A percentile compares a stretch with the other conserved stretches of the same genome.
Conservation (phyloP, 2,329 filamentous ascomycete species). For the Stachybotrys elegans region DNA sequence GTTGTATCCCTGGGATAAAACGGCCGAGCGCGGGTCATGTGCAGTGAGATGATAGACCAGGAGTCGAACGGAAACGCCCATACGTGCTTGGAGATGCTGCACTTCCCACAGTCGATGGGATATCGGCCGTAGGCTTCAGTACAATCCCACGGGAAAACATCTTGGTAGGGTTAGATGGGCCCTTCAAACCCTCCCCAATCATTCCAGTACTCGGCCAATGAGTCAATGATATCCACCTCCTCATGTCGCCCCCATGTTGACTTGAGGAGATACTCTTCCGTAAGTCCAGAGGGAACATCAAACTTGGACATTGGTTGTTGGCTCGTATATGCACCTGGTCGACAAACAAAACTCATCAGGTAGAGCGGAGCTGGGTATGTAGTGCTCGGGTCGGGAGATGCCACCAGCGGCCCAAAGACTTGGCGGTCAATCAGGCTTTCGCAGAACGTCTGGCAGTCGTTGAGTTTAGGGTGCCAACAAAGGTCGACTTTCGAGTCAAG, state of each 20-base stretch:
- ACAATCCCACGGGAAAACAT: conserved; percentile 43
- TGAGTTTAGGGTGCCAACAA: conserved; percentile 24
- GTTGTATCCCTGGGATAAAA: conserved; percentile 23
- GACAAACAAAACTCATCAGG: conserved; percentile 34
- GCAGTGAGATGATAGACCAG: conserved; percentile 34
- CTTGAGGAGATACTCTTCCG: conserved; percentile 36
- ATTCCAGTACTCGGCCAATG: conserved; percentile 38
- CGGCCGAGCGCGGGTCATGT: conserved; percentile 28
- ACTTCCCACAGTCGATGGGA: conserved; percentile 30
- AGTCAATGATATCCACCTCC: conserved; percentile 37
- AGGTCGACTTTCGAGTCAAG: conserved; percentile 19
- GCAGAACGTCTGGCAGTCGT: conserved; percentile 36
- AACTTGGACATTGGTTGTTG: conserved; percentile 27
- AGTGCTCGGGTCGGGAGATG: conserved; percentile 15
- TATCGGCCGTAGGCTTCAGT: conserved; percentile 36
- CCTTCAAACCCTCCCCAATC: conserved; percentile 37
- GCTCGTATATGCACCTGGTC: conserved; percentile 18
- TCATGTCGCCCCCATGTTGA: conserved; percentile 33
- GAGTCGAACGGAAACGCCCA: conserved; percentile 40
- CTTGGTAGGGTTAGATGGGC: conserved; percentile 32
- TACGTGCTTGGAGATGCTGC: conserved; percentile 38
- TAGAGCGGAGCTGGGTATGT: conserved; percentile 20
- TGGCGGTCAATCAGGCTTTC: conserved; percentile 25
- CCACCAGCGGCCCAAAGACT: conserved; percentile 25
- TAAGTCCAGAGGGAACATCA: conserved; percentile 30